Conservation (phyloP, 495 filamentous ascomycete genomes). For the Penicillium desertorum region DNA sequence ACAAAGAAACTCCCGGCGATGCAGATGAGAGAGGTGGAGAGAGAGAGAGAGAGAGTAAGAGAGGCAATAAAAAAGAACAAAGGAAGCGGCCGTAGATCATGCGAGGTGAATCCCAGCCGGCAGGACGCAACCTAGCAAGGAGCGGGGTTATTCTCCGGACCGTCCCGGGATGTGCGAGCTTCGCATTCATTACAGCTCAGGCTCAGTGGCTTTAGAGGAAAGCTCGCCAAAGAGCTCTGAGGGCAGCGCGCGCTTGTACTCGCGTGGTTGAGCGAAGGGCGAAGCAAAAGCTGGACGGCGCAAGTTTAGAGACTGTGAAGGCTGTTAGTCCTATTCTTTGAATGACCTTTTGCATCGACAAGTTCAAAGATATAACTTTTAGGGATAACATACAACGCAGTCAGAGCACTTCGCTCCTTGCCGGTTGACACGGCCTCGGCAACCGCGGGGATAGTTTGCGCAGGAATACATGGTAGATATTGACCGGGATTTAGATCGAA, state of each 20-base stretch:
- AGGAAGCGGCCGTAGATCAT: slow-evolving; percentile 6
- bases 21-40: slow-evolving; percentile 27
- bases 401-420: slow-evolving; percentile 47
- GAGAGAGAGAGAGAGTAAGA: slow-evolving; percentile 6
- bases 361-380: background rate
- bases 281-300: slow-evolving; percentile 45
- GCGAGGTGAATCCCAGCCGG: slow-evolving; percentile 24
- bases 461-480: slow-evolving; percentile 47
- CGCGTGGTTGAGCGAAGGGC: slow-evolving; percentile 46
- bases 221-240: slow-evolving; percentile 40
- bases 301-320: slow-evolving; percentile 39
- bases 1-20: slow-evolving; percentile 40
- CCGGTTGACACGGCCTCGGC: slow-evolving; percentile 49
- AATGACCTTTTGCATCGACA: background rate
- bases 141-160: slow-evolving; percentile 9
- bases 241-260: slow-evolving; percentile 43
- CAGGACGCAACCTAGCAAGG: slow-evolving; percentile 18
- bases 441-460: slow-evolving; percentile 52
- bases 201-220: slow-evolving; percentile 26
- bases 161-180: slow-evolving; percentile 4
- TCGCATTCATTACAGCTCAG: slow-evolving; percentile 23
- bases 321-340: slow-evolving; percentile 17
- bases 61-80: slow-evolving; percentile 7
- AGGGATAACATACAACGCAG: slow-evolving; percentile 43
- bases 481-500: background rate